Evolutionary conservation across 2,329 filamentous ascomycete species (phyloP).

Genomic region (Ploettnerulaceae sp.): DNA sequence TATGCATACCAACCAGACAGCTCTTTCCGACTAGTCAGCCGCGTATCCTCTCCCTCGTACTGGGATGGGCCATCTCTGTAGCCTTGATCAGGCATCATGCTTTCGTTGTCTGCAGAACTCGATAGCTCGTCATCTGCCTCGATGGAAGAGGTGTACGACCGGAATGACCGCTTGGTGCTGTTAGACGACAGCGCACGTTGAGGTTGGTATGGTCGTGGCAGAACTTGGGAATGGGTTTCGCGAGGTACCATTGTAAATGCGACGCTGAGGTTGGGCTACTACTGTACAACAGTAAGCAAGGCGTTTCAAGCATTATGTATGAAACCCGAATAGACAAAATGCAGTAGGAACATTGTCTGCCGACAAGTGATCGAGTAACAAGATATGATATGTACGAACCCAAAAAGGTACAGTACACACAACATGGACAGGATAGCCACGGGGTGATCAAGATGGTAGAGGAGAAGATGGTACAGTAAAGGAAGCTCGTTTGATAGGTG

Average conservation of each 20-base stretch:
- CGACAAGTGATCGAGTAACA: background rate
- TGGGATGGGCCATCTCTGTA: slow-evolving; percentile 36
- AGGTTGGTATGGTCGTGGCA: slow-evolving; percentile 19
- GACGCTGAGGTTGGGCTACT: slow-evolving; percentile 7
- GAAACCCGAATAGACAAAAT: slow-evolving; percentile 8
- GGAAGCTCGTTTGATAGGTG: no score
- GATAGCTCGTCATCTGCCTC: slow-evolving; percentile 68
- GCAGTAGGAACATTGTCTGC: slow-evolving; percentile 12
- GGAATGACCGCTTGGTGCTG: slow-evolving; percentile 48
- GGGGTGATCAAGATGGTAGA: no score
- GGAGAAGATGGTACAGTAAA: no score
- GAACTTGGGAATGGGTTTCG: slow-evolving; percentile 17
- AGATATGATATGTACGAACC: no score
- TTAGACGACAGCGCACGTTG: slow-evolving; percentile 29
- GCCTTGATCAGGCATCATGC: slow-evolving; percentile 35
- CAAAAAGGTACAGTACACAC: no score
- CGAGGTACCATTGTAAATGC: slow-evolving; percentile 29
- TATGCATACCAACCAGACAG: slow-evolving; percentile 94
- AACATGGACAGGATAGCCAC: no score
- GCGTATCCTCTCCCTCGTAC: slow-evolving; percentile 79
- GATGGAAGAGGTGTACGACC: slow-evolving; percentile 56
- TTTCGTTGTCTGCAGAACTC: slow-evolving; percentile 30
- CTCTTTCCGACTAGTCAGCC: slow-evolving; percentile 84
- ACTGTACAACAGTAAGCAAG: slow-evolving; percentile 20
- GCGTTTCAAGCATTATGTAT: slow-evolving; percentile 18